Evolutionary conservation across 202 grass and related monocot species (phyloP), one percentile per base, ranked within the genome.

Genomic region (Elaeis oleifera): DNA sequence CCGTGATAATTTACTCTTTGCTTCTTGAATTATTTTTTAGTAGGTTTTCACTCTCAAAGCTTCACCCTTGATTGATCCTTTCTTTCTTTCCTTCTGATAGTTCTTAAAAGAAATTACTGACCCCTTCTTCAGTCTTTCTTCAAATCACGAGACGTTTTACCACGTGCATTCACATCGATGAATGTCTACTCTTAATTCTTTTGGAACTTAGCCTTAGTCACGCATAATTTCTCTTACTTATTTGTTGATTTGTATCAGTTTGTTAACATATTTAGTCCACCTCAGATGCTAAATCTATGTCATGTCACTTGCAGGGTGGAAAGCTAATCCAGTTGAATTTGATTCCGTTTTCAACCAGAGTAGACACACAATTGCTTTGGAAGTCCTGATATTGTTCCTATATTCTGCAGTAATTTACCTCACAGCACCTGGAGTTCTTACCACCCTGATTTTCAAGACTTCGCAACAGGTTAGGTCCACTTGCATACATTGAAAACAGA

Each of bases 301-400:
- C 31, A 36, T 68, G 21, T 32, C 21, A 58, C 39, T 59, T 80
- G 62, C 72, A 90, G 91, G 91, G 54, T 96, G 91, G 87, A 96
- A 96, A 78, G 83, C 87, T 28, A 96, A 96, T 67, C 91, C 91
- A 9, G 91, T 96, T 25, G 84, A 96, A 76, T 96, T 96, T 80
- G 91, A 96, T 78, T 96, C 91, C 3, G 84, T 96, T 64, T 96
- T 96, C 76, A 88, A 96, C 78, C 87, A 56, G 63, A 90, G 84
- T 64, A 70, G 78, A 9, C 83, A 96, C 36, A 96, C 81, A n/a
- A 80, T 90, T 61, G 80, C 91, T 9, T 76, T 44, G 84, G 87
- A 17, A 96, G 91, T 80, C 91, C 87, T 59, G 87, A 96, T 63
- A 96, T 96, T 65, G 84, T 96, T 80, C 84, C 91, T 60, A 90